Conservation (phyloP, 2,329 filamentous ascomycete genomes). For the Lizonia empirigonia region DNA sequence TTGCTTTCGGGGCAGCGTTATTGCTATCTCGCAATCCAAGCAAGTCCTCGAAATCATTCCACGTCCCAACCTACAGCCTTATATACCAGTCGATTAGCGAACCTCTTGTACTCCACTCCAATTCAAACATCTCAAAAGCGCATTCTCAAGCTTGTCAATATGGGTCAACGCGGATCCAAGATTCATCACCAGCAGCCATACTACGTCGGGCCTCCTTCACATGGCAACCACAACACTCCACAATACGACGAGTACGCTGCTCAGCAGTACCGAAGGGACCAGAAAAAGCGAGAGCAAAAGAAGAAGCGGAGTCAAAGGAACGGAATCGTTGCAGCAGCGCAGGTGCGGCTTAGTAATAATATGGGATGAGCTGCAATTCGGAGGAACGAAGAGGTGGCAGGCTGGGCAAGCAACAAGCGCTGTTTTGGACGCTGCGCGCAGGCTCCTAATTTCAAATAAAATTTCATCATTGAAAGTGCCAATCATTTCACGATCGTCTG, state of each 20-base stretch:
- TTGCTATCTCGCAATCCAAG: not conserved
- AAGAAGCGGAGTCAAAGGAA: conserved; percentile 2
- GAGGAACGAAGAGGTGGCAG: not conserved
- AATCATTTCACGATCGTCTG: too few species aligned
- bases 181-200: not conserved
- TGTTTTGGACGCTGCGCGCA: not conserved
- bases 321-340: conserved; percentile 4
- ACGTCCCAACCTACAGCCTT: too few species aligned
- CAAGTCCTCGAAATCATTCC: not conserved
- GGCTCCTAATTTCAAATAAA: too few species aligned
- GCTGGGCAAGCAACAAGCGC: not conserved
- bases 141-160: not conserved
- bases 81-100: too few species aligned
- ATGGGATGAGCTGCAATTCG: not conserved
- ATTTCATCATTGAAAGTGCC: too few species aligned
- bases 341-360: conserved; percentile 1
- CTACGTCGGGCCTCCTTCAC: not conserved
- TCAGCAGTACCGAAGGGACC: not conserved
- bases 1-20: too few species aligned
- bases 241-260: not conserved
- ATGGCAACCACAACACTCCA: not conserved
- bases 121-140: not conserved
- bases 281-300: not conserved
- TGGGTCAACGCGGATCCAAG: conserved; percentile 9
- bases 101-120: too few species aligned